phyloP scores from a whole-genome alignment of 2,329 filamentous ascomycete species.

The Dryadomyces quercivorus region DNA sequence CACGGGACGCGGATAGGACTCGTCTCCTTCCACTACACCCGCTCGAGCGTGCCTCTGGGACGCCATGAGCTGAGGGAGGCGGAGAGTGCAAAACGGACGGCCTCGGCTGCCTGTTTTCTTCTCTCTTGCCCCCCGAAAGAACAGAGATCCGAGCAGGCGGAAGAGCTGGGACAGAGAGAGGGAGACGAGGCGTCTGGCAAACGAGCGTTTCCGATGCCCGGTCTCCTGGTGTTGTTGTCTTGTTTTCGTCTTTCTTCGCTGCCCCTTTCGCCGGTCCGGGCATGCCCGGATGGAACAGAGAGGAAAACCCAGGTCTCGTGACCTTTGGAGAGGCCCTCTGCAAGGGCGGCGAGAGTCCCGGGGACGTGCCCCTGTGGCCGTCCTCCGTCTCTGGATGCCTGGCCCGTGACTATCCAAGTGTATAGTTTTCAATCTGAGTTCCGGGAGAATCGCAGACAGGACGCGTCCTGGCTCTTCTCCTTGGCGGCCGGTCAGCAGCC shows the following conservation, averaged over 20 bases:
- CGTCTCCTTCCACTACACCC: too few relatives aligned
- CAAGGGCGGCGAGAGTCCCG: background rate
- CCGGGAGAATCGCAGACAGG: constrained; percentile 10
- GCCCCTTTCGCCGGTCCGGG: background rate
- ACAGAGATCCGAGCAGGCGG: constrained; percentile 23
- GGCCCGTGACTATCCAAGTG: constrained; percentile 15
- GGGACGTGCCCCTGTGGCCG: background rate
- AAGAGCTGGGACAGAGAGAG: background rate
- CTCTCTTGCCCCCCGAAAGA: constrained; percentile 13
- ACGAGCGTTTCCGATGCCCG: background rate
- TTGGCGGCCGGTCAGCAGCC: background rate
- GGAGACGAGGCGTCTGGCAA: background rate
- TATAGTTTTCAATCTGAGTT: constrained; percentile 30
- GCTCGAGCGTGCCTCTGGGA: background rate
- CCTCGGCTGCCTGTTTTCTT: background rate
- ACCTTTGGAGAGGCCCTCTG: background rate
- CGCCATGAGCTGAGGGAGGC: background rate
- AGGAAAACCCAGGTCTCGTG: background rate
- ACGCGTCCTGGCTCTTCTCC: constrained; percentile 7
- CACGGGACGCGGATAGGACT: background rate
- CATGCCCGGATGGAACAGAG: background rate
- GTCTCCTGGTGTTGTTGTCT: background rate
- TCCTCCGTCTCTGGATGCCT: background rate
- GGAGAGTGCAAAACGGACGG: background rate
- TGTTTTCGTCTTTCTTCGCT: background rate